A percentile compares a stretch with the other conserved stretches of the same genome.
These are phyloP conservation scores for Acorus calamus DNA, from an alignment of 106 monocot species.

Conservation along the genomic window DNA sequence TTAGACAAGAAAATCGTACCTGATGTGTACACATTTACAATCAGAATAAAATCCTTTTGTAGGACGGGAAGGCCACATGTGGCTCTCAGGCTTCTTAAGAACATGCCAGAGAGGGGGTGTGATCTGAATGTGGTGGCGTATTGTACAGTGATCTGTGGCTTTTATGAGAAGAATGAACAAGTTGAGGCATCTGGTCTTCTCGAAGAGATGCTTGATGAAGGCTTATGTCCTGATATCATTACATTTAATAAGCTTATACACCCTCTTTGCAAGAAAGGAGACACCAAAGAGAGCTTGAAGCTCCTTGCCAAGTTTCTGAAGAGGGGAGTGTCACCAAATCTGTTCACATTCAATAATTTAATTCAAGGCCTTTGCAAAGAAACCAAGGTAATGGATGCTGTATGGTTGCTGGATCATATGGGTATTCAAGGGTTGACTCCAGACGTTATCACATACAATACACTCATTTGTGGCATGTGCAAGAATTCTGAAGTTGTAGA, in stretches of 20 bases:
- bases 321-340: conserved; percentile 49
- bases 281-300: conserved; percentile 36
- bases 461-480: conserved; percentile 69
- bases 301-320: conserved; percentile 67
- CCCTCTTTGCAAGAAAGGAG: conserved; percentile 57
- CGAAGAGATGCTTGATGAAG: conserved; percentile 55
- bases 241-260: conserved; percentile 82
- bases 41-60: conserved; percentile 87
- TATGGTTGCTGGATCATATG: conserved; percentile 43
- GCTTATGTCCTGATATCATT: conserved; percentile 41
- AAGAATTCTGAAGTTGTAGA: conserved; percentile 47
- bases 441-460: conserved; percentile 82
- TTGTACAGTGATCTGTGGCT: conserved; percentile 45
- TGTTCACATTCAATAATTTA: conserved; percentile 67
- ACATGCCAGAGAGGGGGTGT: conserved; percentile 58
- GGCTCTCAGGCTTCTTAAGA: conserved; percentile 68
- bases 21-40: conserved; percentile 62
- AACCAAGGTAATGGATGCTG: conserved; percentile 37
- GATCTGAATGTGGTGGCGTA: conserved; percentile 42
- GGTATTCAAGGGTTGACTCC: conserved; percentile 23
- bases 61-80: conserved; percentile 51
- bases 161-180: conserved; percentile 31
- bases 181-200: conserved; percentile 53
- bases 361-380: conserved; percentile 73
- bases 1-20: conserved; percentile 41